Evolutionary conservation across 192 early-diverging fungal genomes (phyloP), one percentile per base, ranked within the genome.

Genomic region (Entomortierella parvispora): DNA sequence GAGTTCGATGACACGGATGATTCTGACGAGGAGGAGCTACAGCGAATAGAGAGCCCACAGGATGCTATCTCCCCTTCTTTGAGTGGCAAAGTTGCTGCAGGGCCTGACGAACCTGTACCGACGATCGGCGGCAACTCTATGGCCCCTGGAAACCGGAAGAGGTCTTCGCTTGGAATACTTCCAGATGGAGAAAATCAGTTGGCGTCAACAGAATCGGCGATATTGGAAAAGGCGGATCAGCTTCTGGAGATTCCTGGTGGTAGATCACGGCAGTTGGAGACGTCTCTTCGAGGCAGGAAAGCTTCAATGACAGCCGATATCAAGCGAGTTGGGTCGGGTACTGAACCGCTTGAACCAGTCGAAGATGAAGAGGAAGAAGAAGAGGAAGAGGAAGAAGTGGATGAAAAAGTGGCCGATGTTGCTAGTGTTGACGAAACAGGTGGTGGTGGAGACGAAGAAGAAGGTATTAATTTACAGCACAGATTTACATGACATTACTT

Each of bases 1-100:
- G 74, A 77, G 29, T 77, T 77, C 61, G 74, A 77, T 3, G 74
- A 77, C 48, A 64, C 65, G 18, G 74, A 77, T 40, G 74, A 77
- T 37, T 77, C 74, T 8, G 74, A 77, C 47, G 74, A 72, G 28
- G 70, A 77, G 17, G 74, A 77, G 18, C 55, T 47, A 7, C 40
- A 62, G 10, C 17, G 44, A 2, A 77, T 68, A 32, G 68, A 25
- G 65, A 77, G 4, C 26, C 58, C 2, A 23, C 31, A 49, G 44
- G 23, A 22, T 32, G 46, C 5, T 22, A 40, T 2, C 29, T 51
- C 33, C 42, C 64, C 17, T n/a, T 20, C 28, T 15, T 40, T 3
- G 47, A 17, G 8, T 42, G 20, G 18, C n/a, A 25, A 59, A 12
- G 12, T 58, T 45, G 18, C 29, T 8, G 31, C 65, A 26, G 46